A percentile compares a stretch with the other conserved stretches of the same genome.
Conservation (phyloP, 148 eudicot genomes). For the Limonium bicolor region DNA sequence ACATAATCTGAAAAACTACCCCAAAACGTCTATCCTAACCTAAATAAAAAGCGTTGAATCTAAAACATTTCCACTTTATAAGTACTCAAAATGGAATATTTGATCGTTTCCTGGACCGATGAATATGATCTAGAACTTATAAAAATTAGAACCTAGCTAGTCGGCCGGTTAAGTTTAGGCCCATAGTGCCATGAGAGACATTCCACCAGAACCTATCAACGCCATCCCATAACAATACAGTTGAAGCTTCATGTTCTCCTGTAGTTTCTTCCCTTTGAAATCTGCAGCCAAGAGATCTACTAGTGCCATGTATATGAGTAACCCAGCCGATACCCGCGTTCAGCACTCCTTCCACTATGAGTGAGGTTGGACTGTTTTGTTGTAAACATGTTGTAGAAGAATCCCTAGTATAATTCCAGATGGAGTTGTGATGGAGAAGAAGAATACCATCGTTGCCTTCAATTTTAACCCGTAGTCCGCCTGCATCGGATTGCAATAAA, state of each 20-base stretch:
- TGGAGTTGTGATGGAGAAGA: conserved; percentile 61
- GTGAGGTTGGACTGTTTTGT: conserved; percentile 25
- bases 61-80: too few species aligned
- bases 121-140: too few species aligned
- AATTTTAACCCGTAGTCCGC: conserved; percentile 43
- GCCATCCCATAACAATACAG: conserved; percentile 36
- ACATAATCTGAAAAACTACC: too few species aligned
- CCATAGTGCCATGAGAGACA: conserved; percentile 71
- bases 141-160: too few species aligned
- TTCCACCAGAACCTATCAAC: conserved; percentile 53
- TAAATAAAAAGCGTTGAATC: too few species aligned
- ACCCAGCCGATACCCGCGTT: conserved; percentile 53
- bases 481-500: conserved; percentile 3
- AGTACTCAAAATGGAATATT: too few species aligned
- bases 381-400: conserved; percentile 28
- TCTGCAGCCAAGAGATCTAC: conserved; percentile 66
- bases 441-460: conserved; percentile 32
- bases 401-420: conserved; percentile 40
- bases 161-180: too few species aligned
- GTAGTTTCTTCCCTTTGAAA: conserved; percentile 58
- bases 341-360: conserved; percentile 46
- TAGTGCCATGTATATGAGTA: conserved; percentile 59
- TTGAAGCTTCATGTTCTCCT: conserved; percentile 32
- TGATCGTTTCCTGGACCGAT: too few species aligned
- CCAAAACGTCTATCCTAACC: too few species aligned